These are phyloP conservation scores for Nymphaea thermarum DNA, from an alignment of 164 flowering plant species.

Conservation along the genomic window DNA sequence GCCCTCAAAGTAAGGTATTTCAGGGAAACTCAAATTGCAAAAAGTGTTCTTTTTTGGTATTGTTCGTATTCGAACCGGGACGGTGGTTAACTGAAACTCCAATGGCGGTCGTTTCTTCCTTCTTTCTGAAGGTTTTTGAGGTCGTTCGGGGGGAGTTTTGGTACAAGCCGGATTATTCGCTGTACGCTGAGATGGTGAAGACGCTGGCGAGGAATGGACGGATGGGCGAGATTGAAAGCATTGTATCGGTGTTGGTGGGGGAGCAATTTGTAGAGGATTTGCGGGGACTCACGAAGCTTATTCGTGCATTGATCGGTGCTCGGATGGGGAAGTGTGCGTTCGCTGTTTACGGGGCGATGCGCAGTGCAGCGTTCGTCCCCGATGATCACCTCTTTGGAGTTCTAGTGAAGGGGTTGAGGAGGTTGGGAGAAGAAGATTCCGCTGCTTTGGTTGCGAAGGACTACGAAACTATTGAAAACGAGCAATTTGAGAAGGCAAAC, in stretches of 20 bases:
- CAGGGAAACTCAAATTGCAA: background rate
- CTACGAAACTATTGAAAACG: constrained; percentile 11
- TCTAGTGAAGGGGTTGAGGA: constrained; percentile 56
- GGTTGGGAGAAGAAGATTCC: constrained; percentile 38
- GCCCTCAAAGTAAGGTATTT: constrained; percentile 23
- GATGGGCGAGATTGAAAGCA: constrained; percentile 46
- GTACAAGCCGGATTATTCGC: constrained; percentile 30
- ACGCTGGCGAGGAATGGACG: constrained; percentile 36
- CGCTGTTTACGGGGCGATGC: constrained; percentile 52
- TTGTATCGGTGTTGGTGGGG: constrained; percentile 37
- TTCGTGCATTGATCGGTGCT: constrained; percentile 43
- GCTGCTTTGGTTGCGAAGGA: constrained; percentile 52
- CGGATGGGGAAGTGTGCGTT: constrained; percentile 44
- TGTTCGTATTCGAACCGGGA: background rate
- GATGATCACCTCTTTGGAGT: constrained; percentile 66
- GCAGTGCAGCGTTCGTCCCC: constrained; percentile 31
- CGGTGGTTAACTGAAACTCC: background rate
- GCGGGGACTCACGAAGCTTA: constrained; percentile 36
- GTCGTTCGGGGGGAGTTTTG: constrained; percentile 36
- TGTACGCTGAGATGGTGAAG: constrained; percentile 42
- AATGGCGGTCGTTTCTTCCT: background rate
- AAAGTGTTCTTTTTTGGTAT: too few species aligned
- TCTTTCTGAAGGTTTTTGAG: constrained; percentile 25
- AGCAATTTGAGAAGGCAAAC: background rate
- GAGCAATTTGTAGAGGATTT: constrained; percentile 19